Percentiles rank a stretch among this genome's conserved stretches.
phyloP scores from a whole-genome alignment of 441 rosid species.

The Aquilaria agallochum region DNA sequence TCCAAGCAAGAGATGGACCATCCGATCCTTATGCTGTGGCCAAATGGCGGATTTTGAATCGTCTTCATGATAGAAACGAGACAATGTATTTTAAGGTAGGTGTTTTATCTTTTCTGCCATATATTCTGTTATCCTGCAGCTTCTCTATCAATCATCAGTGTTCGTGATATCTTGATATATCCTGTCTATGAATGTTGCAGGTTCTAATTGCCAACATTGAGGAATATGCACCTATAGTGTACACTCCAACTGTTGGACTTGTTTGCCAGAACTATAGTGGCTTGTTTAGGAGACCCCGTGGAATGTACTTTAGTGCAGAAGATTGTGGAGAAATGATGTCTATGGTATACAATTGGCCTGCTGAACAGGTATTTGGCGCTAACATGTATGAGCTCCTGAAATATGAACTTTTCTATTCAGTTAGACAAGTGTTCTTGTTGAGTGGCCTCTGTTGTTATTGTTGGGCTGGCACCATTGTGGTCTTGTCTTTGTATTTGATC shows the following conservation, averaged over 20 bases:
- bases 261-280: constrained; percentile 94
- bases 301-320: constrained; percentile 89
- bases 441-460: not conserved
- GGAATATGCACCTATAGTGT: constrained; percentile 94
- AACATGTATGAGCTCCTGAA: constrained; percentile 6
- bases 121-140: not conserved
- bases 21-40: constrained; percentile 86
- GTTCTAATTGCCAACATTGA: constrained; percentile 80
- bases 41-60: constrained; percentile 87
- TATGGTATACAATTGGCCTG: constrained; percentile 97
- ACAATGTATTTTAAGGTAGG: constrained; percentile 82
- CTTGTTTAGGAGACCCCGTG: constrained; percentile 92
- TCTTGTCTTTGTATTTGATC: no score
- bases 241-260: constrained; percentile 92
- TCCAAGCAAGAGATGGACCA: constrained; percentile 89
- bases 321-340: constrained; percentile 99
- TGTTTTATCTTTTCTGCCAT: not conserved
- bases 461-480: no score
- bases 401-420: not conserved
- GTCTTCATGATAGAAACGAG: constrained; percentile 89
- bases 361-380: constrained; percentile 63
- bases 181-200: constrained; percentile 30
- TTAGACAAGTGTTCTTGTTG: not conserved
- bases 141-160: not conserved
- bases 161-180: not conserved